Evolutionary conservation across 108 stramenopile species (phyloP), one percentile per base, ranked within the genome.

Genomic region (Nitzschia palea): DNA sequence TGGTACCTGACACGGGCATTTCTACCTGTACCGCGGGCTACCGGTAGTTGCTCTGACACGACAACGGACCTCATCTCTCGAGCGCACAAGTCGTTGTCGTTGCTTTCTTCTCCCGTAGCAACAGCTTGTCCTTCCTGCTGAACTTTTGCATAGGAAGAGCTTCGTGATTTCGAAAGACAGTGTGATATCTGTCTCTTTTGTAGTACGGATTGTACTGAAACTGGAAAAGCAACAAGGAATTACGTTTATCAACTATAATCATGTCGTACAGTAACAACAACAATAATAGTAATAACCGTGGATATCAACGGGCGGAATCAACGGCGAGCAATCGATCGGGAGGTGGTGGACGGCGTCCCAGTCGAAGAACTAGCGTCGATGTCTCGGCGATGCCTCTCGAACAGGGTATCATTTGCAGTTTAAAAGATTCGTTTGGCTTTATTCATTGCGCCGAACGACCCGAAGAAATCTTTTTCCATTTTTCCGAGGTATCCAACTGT

Each of bases 381-480:
- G 22, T 52, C 20, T 53, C 51, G 12, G 35, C 9, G 1, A 35
- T 84, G 47, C 87, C 88, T 0, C n/a, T 74, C 23, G 88, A 89
- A 67, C 85, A 86, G 51, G 89, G 89, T 12, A 55, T 73, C 10
- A 76, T 90, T 45, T 83, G 82, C 61, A 63, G 68, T 17, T 69
- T 91, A 22, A 66, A 76, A 15, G 90, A 91, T 31, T 68, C 73
- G 44, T 91, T 88, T 71, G 90, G 90, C 25, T 91, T 91, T 51
- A 91, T 91, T 43, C 73, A 80, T 44, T 91, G 87, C 55, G 90
- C 90, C 50, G 80, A 85, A 68, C 90, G 90, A n/a, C 79, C 79
- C 1, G 65, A 68, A n/a, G 84, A 88, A 63, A 50, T 91, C 18
- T 91, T 91, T 71, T 91, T 91, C 59, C 90, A 91, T 62, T 88